A percentile compares a stretch with the other conserved stretches of the same genome.
These are phyloP conservation scores for Alternaria arborescens DNA, from an alignment of 2,329 filamentous ascomycete genomes.

Conservation along the genomic window DNA sequence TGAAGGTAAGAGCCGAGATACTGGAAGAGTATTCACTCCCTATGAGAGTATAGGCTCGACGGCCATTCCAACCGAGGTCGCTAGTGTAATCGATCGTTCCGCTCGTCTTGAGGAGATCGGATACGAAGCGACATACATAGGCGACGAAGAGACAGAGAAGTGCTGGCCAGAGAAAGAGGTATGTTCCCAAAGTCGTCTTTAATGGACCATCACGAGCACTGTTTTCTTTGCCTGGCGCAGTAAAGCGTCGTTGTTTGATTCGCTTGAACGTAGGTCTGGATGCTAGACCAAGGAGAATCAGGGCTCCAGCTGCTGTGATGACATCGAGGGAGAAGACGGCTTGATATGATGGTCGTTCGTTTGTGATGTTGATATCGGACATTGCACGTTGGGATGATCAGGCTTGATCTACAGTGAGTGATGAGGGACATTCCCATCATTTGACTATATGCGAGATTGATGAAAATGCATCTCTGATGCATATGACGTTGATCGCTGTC, in stretches of 20 bases:
- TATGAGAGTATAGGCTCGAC: neutral
- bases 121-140: constrained; percentile 10
- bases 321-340: constrained; percentile 17
- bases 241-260: too few relatives aligned
- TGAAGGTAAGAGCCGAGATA: constrained; percentile 7
- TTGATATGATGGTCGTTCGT: constrained; percentile 7
- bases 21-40: neutral
- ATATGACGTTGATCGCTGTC: constrained; percentile 7
- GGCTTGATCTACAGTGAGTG: too few relatives aligned
- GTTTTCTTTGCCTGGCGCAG: neutral
- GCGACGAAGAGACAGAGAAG: constrained; percentile 14
- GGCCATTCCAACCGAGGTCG: constrained; percentile 9
- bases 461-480: neutral
- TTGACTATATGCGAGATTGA: neutral
- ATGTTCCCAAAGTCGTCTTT: constrained; percentile 9
- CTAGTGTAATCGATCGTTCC: constrained; percentile 6
- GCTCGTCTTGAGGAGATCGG: constrained; percentile 9
- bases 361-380: constrained; percentile 7
- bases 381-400: neutral
- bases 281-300: constrained; percentile 1
- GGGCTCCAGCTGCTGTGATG: neutral
- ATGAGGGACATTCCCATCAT: neutral
- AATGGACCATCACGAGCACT: constrained; percentile 7
- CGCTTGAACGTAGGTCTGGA: too few relatives aligned
- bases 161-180: constrained; percentile 12